Conservation (phyloP, 805 yeast species). For the Candida insectorum region DNA sequence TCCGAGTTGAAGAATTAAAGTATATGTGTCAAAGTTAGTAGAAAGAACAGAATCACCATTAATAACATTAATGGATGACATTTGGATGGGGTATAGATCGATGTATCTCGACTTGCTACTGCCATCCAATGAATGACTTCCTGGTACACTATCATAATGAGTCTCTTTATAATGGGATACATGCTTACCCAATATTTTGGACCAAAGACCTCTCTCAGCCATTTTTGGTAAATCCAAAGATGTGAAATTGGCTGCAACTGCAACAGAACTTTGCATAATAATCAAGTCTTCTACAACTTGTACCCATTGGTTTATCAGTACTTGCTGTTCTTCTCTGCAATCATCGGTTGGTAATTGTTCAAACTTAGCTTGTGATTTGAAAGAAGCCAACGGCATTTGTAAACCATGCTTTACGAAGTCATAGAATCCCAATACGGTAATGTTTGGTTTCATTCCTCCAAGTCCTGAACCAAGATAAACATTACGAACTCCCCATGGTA, state of each 20-base stretch:
- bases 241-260: constrained; percentile 87
- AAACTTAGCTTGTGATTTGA: constrained; percentile 15
- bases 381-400: constrained; percentile 22
- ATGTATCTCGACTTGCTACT: constrained; percentile 40
- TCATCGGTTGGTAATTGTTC: constrained; percentile 69
- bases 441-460: constrained; percentile 98
- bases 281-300: constrained; percentile 87
- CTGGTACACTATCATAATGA: too few species aligned
- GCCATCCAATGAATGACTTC: constrained; percentile 11
- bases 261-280: constrained; percentile 85
- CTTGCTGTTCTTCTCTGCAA: constrained; percentile 66
- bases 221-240: constrained; percentile 58
- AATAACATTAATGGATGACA: constrained; percentile 78
- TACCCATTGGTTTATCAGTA: constrained; percentile 82
- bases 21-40: constrained; percentile 93
- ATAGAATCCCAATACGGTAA: constrained; percentile 86
- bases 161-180: constrained; percentile 1
- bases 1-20: constrained; percentile 88
- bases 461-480: constrained; percentile 89
- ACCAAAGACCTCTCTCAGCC: constrained; percentile 17
- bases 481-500: constrained; percentile 94
- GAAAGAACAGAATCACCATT: constrained; percentile 70
- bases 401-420: constrained; percentile 52
- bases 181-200: constrained; percentile 7
- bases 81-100: constrained; percentile 94